Evolutionary conservation across 2,329 filamentous ascomycete genomes (phyloP), one percentile per base, ranked within the genome.

Genomic region (Cyclaneusma minus): DNA sequence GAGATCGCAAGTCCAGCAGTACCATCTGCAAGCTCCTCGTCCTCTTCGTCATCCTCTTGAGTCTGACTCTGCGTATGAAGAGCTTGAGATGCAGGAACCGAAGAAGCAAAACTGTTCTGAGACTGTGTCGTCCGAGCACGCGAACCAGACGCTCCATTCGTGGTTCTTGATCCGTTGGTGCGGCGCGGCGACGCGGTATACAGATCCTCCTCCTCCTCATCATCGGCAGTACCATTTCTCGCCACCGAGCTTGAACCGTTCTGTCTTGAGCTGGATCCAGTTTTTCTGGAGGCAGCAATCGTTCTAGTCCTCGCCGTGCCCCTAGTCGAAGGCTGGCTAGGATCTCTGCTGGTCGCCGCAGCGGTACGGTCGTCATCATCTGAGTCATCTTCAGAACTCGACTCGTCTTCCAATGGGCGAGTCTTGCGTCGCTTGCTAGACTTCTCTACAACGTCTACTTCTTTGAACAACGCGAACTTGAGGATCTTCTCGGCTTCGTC

Each of bases 401-500:
- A 72, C 48, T 65, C 67, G 28, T 58, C 59, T 29, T 67, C 62
- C 10, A 65, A 58, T 17, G 63, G 61, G 16, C 64, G 60, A 5
- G 67, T 77, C 41, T 80, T 76, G 51, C 82, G 75, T 41, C 85
- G 70, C 53, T 89, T 78, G 61, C 87, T 89, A 40, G 74, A 68
- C 31, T 84, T 80, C 49, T 84, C 75, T 36, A 72, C 65, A 43
- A 74, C 65, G 3, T 93, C 64, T 1, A 98, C 75, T 56, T 98
- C 89, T 50, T 95, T 95, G 66, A 98, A 98, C 18, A 98, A 64
- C 3, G 89, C 91, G 45, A 94, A 98, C 11, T 89, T 71, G 16
- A 98, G 58, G 37, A 98, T 92, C 6, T 72, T 67, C 49, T 98
- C 87, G 7, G 89, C 89, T 17, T 84, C 75, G 28, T 80, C 57